These are phyloP conservation scores for Phoma sp. DNA, from an alignment of 2,329 filamentous ascomycete species.

Conservation along the genomic window DNA sequence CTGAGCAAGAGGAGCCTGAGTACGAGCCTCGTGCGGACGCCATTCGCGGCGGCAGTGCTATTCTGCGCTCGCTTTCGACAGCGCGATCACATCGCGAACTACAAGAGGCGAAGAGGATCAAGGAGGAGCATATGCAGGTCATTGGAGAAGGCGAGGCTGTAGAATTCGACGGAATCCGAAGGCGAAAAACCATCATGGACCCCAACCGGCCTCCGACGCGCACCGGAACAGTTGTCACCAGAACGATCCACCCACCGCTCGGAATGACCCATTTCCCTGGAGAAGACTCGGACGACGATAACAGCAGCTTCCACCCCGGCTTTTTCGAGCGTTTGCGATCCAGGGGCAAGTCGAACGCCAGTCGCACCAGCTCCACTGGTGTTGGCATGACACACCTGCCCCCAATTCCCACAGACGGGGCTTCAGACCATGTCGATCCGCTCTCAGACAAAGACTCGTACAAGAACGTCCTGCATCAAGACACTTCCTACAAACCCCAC, in stretches of 20 bases:
- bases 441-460: conserved; percentile 56
- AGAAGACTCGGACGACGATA: conserved; percentile 57
- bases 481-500: conserved; percentile 55
- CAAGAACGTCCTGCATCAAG: conserved; percentile 50
- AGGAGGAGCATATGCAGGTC: conserved; percentile 80
- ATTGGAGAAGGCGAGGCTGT: conserved; percentile 80
- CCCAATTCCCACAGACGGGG: conserved; percentile 29
- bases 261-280: conserved; percentile 87
- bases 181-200: conserved; percentile 67
- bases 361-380: conserved; percentile 21
- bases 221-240: conserved; percentile 51
- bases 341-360: conserved; percentile 43
- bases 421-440: conserved; percentile 26
- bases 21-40: conserved; percentile 95
- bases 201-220: conserved; percentile 45
- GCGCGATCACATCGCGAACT: conserved; percentile 78
- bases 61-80: conserved; percentile 81
- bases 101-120: conserved; percentile 77
- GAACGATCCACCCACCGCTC: conserved; percentile 73
- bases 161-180: conserved; percentile 90
- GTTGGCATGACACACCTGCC: conserved; percentile 35
- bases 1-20: conserved; percentile 94
- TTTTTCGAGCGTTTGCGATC: conserved; percentile 52
- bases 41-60: conserved; percentile 87
- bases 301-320: conserved; percentile 53